Conservation (phyloP, 306 rosid genomes). For the Quercus alba region DNA sequence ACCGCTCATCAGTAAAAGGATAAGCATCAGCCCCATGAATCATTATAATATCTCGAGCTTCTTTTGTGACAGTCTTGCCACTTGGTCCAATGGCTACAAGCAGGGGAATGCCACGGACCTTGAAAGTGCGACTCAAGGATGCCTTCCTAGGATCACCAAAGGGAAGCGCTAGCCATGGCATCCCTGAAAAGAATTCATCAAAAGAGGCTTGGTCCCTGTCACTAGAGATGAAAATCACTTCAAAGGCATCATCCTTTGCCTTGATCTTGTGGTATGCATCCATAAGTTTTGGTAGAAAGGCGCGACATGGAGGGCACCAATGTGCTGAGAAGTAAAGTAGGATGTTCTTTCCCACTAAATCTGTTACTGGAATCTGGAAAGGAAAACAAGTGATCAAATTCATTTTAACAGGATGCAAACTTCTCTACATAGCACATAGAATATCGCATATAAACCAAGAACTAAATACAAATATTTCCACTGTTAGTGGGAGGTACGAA, state of each 20-base stretch:
- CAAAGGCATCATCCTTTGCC: slow-evolving; percentile 50
- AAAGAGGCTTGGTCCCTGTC: slow-evolving; percentile 62
- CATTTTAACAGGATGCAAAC: background rate
- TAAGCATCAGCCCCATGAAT: slow-evolving; percentile 62
- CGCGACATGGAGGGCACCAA: slow-evolving; percentile 78
- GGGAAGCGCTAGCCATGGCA: slow-evolving; percentile 94
- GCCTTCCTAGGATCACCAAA: slow-evolving; percentile 67
- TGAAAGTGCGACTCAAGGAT: slow-evolving; percentile 49
- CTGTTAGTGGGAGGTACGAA: background rate
- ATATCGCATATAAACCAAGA: background rate
- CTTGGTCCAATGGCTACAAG: slow-evolving; percentile 57
- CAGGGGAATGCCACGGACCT: slow-evolving; percentile 59
- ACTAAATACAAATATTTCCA: background rate
- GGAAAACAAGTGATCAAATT: background rate
- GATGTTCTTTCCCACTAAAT: slow-evolving; percentile 61
- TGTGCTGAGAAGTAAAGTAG: slow-evolving; percentile 87
- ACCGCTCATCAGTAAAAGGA: slow-evolving; percentile 61
- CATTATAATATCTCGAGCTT: slow-evolving; percentile 41
- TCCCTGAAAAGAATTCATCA: slow-evolving; percentile 52
- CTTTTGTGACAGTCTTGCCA: slow-evolving; percentile 61
- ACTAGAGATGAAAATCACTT: slow-evolving; percentile 69
- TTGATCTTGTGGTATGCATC: slow-evolving; percentile 63
- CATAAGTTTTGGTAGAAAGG: slow-evolving; percentile 67
- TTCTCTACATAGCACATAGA: background rate
- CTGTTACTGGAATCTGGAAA: slow-evolving; percentile 60